Percentiles rank a stretch among this genome's conserved stretches.
Conservation (phyloP, 805 yeast genomes). For the Sugiyamaella lignohabitans region DNA sequence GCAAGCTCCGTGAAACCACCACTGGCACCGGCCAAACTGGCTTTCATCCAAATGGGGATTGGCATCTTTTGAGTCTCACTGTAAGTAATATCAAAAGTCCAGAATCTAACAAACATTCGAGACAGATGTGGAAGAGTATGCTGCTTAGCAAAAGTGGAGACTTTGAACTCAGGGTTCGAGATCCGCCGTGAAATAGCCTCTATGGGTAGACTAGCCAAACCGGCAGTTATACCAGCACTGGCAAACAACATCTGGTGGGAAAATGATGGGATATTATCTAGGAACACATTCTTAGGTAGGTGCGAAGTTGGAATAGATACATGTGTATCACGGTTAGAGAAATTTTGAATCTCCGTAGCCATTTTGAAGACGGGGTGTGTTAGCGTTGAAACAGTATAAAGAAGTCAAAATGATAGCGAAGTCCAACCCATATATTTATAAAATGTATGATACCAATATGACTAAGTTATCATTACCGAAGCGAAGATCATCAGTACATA, state of each 20-base stretch:
- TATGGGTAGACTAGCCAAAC: slow-evolving; percentile 2
- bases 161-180: neutral
- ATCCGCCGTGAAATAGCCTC: neutral
- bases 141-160: neutral
- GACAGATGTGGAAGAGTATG: slow-evolving; percentile 1
- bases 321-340: no score
- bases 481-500: no score
- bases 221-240: slow-evolving; percentile 1
- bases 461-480: no score
- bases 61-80: neutral
- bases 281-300: neutral
- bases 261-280: neutral
- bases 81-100: slow-evolving; percentile 3
- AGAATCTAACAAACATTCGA: slow-evolving; percentile 3
- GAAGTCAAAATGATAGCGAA: no score
- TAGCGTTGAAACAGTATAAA: no score
- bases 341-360: neutral
- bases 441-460: no score
- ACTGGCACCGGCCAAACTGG: slow-evolving; percentile 1
- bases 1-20: slow-evolving; percentile 6
- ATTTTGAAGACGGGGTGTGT: slow-evolving; percentile 1
- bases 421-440: no score
- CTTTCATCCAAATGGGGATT: neutral
- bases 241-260: slow-evolving; percentile 2
- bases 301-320: neutral